Evolutionary conservation across 2,329 filamentous ascomycete species (phyloP).

Genomic region (Colletotrichum sp.): DNA sequence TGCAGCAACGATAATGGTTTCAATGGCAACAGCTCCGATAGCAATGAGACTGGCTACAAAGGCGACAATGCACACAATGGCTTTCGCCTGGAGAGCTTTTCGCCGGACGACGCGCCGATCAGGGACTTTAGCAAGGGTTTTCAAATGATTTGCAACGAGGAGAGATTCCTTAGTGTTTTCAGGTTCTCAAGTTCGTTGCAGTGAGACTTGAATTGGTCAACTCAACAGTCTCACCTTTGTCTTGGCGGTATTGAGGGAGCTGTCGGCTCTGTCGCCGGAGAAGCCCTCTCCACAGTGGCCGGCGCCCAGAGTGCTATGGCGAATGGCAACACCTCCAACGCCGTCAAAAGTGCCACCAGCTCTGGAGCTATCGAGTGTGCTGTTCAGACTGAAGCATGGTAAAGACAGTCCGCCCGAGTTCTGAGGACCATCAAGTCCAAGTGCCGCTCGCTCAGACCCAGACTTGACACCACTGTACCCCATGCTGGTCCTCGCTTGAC

Average conservation of each 20-base stretch:
- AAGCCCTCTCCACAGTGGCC: neutral
- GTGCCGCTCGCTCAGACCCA: neutral
- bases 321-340: neutral
- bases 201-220: neutral
- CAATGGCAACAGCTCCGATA: neutral
- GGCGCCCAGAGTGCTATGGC: neutral
- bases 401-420: too few relatives aligned
- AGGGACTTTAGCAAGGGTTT: neutral
- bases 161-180: neutral
- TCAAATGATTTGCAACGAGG: neutral
- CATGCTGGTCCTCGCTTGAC: neutral
- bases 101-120: neutral
- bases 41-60: neutral
- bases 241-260: neutral
- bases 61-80: neutral
- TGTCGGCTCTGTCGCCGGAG: neutral
- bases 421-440: neutral
- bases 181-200: neutral
- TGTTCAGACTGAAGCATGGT: neutral
- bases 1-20: constrained; percentile 23
- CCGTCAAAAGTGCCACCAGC: neutral
- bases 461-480: neutral
- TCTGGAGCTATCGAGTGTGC: neutral
- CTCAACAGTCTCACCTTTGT: neutral
- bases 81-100: neutral